Evolutionary conservation across 2,329 filamentous ascomycete species (phyloP), one percentile per base, ranked within the genome.

Genomic region (Trichoderma hamatum): DNA sequence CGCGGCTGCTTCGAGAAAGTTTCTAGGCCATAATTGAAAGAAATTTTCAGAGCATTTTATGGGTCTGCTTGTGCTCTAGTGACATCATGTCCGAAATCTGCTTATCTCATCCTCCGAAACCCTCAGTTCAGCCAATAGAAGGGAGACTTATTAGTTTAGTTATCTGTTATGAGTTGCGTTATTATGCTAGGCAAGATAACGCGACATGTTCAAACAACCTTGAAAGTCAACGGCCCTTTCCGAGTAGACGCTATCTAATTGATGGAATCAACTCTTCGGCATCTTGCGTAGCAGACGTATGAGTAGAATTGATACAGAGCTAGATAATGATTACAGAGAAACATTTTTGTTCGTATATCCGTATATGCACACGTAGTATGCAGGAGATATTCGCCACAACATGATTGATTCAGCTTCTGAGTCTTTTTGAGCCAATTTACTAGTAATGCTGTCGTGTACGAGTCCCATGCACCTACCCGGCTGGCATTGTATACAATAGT

Each of bases 61-160:
- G 63, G 63, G 52, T 19, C 52, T 13, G 24, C 46, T 14, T 2
- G 9, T 26, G n/a, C n/a, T 11, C 19, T 32, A 49, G 36, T 66
- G 63, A 66, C 63, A 66, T 66, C 63, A 66, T 58, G n/a, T 34
- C 63, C 19, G 28, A n/a, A 39, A 16, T 52, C 52, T 4, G 52
- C 19, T 56, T 46, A 66, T 56, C 36, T 34, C 52, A 66, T 66
- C 61, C 30, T n/a, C n/a, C 11, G 26, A 49, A 56, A 24, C 10
- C 36, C 19, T 19, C 10, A 3, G 19, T n/a, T 34, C 21, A 14
- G 30, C 26, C 63, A 66, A 58, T 66, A 21, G 28, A 26, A 56
- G 51, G 56, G 36, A 65, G 24, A 28, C 30, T 21, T 32, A 51
- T 28, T 49, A 24, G 7, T 43, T n/a, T 10, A 13, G 30, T 61